A percentile compares a stretch with the other conserved stretches of the same genome.
These are phyloP conservation scores for Nymphaea thermarum DNA, from an alignment of 164 flowering plant species.

Conservation along the genomic window DNA sequence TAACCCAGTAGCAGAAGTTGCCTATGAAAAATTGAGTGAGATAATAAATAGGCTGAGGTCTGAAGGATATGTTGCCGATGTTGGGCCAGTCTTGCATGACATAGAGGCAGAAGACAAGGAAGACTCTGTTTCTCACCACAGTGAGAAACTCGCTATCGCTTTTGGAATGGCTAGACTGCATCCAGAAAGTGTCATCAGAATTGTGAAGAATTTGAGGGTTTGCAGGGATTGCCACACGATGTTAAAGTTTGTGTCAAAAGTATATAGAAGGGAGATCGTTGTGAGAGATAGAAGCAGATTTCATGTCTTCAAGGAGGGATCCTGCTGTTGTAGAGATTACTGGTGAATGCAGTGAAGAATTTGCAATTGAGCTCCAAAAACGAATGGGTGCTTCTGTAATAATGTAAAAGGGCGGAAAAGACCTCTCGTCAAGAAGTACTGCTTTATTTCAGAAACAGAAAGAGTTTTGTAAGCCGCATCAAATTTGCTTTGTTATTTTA, in stretches of 20 bases:
- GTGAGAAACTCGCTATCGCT: slow-evolving; percentile 73
- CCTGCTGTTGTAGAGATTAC: slow-evolving; percentile 58
- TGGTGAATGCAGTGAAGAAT: slow-evolving; percentile 26
- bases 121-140: slow-evolving; percentile 42
- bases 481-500: too few relatives aligned
- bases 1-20: slow-evolving; percentile 24
- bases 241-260: slow-evolving; percentile 50
- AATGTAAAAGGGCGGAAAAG: too few relatives aligned
- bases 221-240: slow-evolving; percentile 61
- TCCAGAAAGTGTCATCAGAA: slow-evolving; percentile 28
- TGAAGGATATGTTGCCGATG: slow-evolving; percentile 46
- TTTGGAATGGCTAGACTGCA: slow-evolving; percentile 43
- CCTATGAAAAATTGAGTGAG: slow-evolving; percentile 36
- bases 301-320: slow-evolving; percentile 45
- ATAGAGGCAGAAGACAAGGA: slow-evolving; percentile 69
- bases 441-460: too few relatives aligned
- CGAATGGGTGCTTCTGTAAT: too few relatives aligned
- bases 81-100: slow-evolving; percentile 49
- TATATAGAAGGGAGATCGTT: slow-evolving; percentile 39
- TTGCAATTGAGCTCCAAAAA: background rate
- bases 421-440: too few relatives aligned
- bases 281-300: slow-evolving; percentile 60
- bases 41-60: slow-evolving; percentile 33
- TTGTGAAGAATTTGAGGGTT: slow-evolving; percentile 62
- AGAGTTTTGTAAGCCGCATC: too few relatives aligned